Evolutionary conservation across 148 eudicot species (phyloP), one percentile per base, ranked within the genome.

Genomic region (Rheum nobile): DNA sequence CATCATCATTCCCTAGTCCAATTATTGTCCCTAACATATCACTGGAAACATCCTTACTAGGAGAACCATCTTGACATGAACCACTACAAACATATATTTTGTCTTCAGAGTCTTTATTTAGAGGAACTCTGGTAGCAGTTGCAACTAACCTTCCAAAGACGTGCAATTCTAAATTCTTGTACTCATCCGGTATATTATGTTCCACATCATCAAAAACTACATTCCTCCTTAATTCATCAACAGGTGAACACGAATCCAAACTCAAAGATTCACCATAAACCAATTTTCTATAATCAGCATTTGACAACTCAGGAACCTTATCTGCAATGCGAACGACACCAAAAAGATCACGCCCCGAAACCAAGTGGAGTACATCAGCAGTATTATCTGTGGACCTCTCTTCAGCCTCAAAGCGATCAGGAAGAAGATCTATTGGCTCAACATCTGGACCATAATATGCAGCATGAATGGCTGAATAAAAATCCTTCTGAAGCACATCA

Each of bases 381-480:
- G 89, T 90, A 54, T 80, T 89, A 82, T 39, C 52, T 65, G 77
- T 77, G 38, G 98, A 91, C 83, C 98, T 84, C 85, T 87, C 98
- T 78, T 94, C 98, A 43, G 97, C 98, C 85, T 94, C 98, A 76
- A 94, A 94, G 50, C 90, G 77, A 26, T 91, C 90, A 21, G 98
- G 98, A 78, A 94, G 96, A 72, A 91, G 83, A 75, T 91, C 90
- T 77, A 88, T 32, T 28, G 89, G 83, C 31, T 81, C 86, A 76
- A 91, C 77, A 57, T 82, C 87, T n/a, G 98, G 98, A 47, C 98
- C 98, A 82, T 88, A 90, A 67, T 84, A 94, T 47, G 98, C 98
- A 31, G 90, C 86, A 86, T 86, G 93, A 59, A 94, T 42, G 24
- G 97, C 96, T 28, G 96, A 89, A 84, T 90, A 91, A 59, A 94